Conservation (phyloP, 345 rosid genomes). For the Populus tremula region DNA sequence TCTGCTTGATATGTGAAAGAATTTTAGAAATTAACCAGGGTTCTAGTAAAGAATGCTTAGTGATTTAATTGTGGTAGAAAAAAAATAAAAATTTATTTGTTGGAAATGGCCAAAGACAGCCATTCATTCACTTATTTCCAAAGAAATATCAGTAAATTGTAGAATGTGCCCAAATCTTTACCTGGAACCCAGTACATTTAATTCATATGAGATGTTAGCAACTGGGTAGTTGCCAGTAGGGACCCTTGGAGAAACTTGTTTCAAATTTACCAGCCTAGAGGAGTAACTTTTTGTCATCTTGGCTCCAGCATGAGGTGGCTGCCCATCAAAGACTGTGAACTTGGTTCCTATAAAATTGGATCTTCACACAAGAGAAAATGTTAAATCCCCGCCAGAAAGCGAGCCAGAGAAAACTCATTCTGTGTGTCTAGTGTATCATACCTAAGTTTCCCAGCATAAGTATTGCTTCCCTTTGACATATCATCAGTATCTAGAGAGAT, state of each 20-base stretch:
- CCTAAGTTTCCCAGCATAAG: slow-evolving; percentile 36
- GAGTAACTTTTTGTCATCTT: slow-evolving; percentile 33
- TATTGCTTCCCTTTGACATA: slow-evolving; percentile 28
- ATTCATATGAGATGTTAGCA: slow-evolving; percentile 31
- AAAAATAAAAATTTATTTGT: background rate
- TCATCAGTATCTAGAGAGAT: slow-evolving; percentile 27
- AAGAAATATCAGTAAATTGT: background rate
- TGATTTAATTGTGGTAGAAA: background rate
- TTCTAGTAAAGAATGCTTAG: background rate
- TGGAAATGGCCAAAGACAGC: background rate
- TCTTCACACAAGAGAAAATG: slow-evolving; percentile 10
- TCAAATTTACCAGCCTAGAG: slow-evolving; percentile 30
- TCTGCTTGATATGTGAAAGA: slow-evolving; percentile 9
- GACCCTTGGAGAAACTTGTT: slow-evolving; percentile 32
- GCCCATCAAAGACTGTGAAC: slow-evolving; percentile 34
- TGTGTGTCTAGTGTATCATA: background rate
- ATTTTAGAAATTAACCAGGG: background rate
- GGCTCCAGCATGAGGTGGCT: slow-evolving; percentile 36
- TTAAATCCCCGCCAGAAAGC: background rate
- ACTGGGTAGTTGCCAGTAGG: slow-evolving; percentile 35
- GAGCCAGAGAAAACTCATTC: background rate
- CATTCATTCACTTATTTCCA: background rate
- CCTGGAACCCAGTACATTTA: slow-evolving; percentile 37
- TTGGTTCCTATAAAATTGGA: slow-evolving; percentile 36
- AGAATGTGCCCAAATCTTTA: background rate